These are phyloP conservation scores for Alloascoidea hylecoeti DNA, from an alignment of 805 yeast genomes.

Conservation along the genomic window DNA sequence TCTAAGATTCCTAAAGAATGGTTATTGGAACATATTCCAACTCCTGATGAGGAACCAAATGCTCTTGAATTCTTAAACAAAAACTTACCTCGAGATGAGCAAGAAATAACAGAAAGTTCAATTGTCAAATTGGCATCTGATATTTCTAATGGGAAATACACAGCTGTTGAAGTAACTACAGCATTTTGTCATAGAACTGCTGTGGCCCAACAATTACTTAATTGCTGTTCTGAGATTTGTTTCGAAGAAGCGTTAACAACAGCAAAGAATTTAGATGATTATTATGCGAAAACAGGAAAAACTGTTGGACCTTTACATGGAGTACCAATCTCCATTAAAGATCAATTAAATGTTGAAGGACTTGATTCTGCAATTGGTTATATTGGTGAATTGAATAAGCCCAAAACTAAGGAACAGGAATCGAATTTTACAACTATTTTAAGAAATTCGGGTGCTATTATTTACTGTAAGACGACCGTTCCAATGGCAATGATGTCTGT, in stretches of 20 bases:
- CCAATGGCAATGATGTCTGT: slow-evolving; percentile 31
- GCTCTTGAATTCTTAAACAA: neutral
- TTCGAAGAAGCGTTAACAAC: slow-evolving; percentile 39
- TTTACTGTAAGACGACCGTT: slow-evolving; percentile 30
- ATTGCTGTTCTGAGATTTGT: slow-evolving; percentile 18
- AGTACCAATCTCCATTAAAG: slow-evolving; percentile 35
- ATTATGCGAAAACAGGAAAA: slow-evolving; percentile 29
- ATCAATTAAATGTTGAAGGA: slow-evolving; percentile 6
- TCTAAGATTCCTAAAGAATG: too few relatives aligned
- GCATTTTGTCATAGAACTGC: slow-evolving; percentile 50
- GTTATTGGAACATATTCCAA: neutral
- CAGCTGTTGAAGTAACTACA: slow-evolving; percentile 29
- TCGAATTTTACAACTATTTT: slow-evolving; percentile 22
- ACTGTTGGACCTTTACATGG: slow-evolving; percentile 52
- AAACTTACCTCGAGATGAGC: neutral
- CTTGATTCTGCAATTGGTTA: slow-evolving; percentile 34
- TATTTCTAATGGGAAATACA: slow-evolving; percentile 18
- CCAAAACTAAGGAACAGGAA: slow-evolving; percentile 17
- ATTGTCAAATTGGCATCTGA: neutral
- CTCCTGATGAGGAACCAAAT: neutral
- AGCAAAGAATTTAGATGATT: slow-evolving; percentile 41
- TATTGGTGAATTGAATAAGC: slow-evolving; percentile 25
- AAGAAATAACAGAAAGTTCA: neutral
- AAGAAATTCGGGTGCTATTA: slow-evolving; percentile 26
- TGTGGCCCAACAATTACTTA: slow-evolving; percentile 36